Evolutionary conservation across 768 basidiomycete genomes (phyloP).

Genomic region (Suillus brevipes): DNA sequence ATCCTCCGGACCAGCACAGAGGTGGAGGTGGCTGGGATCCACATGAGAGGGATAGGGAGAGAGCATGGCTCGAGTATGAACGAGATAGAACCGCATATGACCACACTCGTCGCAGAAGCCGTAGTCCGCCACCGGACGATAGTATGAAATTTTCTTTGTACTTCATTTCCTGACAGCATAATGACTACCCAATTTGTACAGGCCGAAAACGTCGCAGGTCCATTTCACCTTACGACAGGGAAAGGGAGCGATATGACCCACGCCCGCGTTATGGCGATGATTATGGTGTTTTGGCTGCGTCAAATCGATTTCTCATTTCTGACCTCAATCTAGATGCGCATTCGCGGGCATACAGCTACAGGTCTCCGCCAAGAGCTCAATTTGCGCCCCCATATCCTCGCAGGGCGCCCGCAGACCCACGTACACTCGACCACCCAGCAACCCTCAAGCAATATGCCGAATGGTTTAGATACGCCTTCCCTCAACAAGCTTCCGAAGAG

Average conservation of each 20-base stretch:
- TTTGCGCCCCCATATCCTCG: conserved; percentile 46
- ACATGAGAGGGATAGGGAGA: conserved; percentile 63
- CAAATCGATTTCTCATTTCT: background rate
- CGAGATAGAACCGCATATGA: conserved; percentile 71
- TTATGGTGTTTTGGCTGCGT: conserved; percentile 55
- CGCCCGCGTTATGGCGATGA: conserved; percentile 82
- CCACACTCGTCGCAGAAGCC: conserved; percentile 69
- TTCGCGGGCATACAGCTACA: conserved; percentile 62
- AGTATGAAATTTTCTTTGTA: conserved; percentile 36
- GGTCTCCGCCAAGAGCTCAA: conserved; percentile 65
- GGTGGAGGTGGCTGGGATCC: conserved; percentile 65
- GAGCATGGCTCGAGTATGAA: conserved; percentile 63
- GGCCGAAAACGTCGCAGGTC: conserved; percentile 82
- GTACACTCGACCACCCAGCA: conserved; percentile 79
- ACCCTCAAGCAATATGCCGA: conserved; percentile 83
- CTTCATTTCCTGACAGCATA: conserved; percentile 11
- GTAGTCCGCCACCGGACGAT: conserved; percentile 74
- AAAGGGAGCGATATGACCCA: conserved; percentile 81
- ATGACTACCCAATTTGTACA: conserved; percentile 26
- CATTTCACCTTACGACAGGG: conserved; percentile 72
- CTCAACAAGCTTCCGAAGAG: conserved; percentile 77
- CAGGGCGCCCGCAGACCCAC: conserved; percentile 74
- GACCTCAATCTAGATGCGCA: conserved; percentile 53
- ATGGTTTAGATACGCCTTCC: conserved; percentile 80
- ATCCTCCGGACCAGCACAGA: conserved; percentile 60